Conservation (phyloP, 2,329 filamentous ascomycete genomes). For the Ophiostoma sp. region DNA sequence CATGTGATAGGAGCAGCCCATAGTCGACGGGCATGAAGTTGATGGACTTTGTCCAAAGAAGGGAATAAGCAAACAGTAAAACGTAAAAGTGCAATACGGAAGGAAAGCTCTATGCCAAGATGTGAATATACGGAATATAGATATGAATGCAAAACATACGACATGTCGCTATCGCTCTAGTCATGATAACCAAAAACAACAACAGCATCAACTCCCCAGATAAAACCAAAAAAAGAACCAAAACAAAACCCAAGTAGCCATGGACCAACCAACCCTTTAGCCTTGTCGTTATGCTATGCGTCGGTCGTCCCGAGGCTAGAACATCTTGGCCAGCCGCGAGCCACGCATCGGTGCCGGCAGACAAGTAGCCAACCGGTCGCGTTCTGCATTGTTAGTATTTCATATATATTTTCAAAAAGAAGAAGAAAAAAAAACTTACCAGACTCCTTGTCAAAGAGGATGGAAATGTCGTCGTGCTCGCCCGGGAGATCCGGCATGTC, state of each 20-base stretch:
- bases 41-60: neutral
- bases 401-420: too few species aligned
- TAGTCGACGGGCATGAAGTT: neutral
- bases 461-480: slow-evolving; percentile 86
- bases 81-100: neutral
- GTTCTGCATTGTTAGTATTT: slow-evolving; percentile 39
- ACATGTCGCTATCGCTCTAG: slow-evolving; percentile 6
- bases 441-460: slow-evolving; percentile 73
- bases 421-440: slow-evolving; percentile 49
- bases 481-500: slow-evolving; percentile 85
- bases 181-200: neutral
- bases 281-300: neutral
- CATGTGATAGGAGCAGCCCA: neutral
- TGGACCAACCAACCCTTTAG: neutral
- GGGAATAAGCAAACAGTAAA: too few species aligned
- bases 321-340: slow-evolving; percentile 30
- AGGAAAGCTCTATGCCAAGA: neutral
- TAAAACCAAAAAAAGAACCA: neutral
- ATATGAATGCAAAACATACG: neutral
- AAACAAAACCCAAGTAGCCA: slow-evolving; percentile 3
- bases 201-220: neutral
- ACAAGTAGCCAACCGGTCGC: slow-evolving; percentile 47
- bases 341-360: slow-evolving; percentile 55
- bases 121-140: neutral
- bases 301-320: slow-evolving; percentile 6